Conservation (phyloP, 2,329 filamentous ascomycete species). For the Arthrobotrys musiformis region DNA sequence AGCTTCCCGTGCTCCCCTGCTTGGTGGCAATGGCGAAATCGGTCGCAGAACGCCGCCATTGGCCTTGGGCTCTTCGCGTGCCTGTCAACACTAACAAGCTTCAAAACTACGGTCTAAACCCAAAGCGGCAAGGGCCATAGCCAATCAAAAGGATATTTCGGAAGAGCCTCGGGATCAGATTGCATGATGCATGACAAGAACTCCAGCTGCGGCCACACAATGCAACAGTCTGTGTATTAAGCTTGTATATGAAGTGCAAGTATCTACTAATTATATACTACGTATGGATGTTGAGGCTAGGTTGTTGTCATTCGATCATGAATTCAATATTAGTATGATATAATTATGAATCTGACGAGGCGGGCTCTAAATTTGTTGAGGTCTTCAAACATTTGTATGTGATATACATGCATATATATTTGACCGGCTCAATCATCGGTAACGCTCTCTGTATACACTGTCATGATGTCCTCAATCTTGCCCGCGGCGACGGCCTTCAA, state of each 20-base stretch:
- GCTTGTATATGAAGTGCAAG: too few species aligned
- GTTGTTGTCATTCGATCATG: too few species aligned
- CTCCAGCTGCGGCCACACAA: too few species aligned
- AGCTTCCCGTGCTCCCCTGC: not conserved
- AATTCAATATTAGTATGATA: too few species aligned
- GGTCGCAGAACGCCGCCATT: not conserved
- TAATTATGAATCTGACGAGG: too few species aligned
- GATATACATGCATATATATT: constrained; percentile 7
- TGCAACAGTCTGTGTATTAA: too few species aligned
- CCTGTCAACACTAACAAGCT: not conserved
- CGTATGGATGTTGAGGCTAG: too few species aligned
- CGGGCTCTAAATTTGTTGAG: too few species aligned
- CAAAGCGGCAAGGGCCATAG: constrained; percentile 7
- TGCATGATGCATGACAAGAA: not conserved
- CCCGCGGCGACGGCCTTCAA: constrained; percentile 63
- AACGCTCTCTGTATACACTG: constrained; percentile 59
- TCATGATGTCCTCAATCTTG: constrained; percentile 59
- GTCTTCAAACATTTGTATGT: not conserved
- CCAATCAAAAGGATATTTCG: constrained; percentile 23
- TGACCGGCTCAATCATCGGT: constrained; percentile 24
- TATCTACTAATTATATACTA: too few species aligned
- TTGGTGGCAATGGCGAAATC: not conserved
- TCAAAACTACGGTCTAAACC: constrained; percentile 23
- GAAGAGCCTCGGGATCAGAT: constrained; percentile 12
- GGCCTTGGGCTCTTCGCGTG: not conserved